phyloP scores from a whole-genome alignment of 2,329 filamentous ascomycete species.

The Hypomyces rosellus region DNA sequence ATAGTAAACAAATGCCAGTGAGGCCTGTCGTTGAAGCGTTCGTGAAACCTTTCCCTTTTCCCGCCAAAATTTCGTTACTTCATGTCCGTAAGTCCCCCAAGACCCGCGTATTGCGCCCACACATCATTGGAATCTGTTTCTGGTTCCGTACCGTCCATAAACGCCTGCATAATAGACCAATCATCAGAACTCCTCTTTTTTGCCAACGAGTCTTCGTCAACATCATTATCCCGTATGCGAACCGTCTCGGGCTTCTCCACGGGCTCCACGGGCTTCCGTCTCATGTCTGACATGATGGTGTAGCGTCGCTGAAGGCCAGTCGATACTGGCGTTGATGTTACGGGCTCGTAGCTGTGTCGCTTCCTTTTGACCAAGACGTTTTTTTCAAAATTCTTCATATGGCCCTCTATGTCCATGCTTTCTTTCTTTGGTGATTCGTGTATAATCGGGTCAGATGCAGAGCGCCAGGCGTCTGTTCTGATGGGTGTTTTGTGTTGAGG shows the following conservation, averaged over 20 bases:
- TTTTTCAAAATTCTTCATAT: conserved; percentile 19
- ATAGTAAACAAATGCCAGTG: neutral
- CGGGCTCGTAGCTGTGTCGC: conserved; percentile 8
- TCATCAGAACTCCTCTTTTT: conserved; percentile 25
- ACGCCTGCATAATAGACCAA: conserved; percentile 32
- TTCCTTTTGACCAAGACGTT: conserved; percentile 12
- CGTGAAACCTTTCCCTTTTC: neutral
- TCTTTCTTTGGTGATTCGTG: conserved; percentile 23
- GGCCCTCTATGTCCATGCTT: conserved; percentile 22
- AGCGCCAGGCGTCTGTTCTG: conserved; percentile 13
- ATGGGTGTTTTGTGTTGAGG: conserved; percentile 19
- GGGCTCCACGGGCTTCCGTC: conserved; percentile 16
- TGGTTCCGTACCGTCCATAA: conserved; percentile 23
- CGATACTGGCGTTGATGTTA: conserved; percentile 5
- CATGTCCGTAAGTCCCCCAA: conserved; percentile 39
- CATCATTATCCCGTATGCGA: conserved; percentile 15
- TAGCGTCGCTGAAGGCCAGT: conserved; percentile 18
- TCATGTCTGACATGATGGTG: conserved; percentile 18
- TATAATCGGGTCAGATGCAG: conserved; percentile 19
- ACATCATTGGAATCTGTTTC: conserved; percentile 19
- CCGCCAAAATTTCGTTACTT: conserved; percentile 17
- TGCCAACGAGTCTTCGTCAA: conserved; percentile 22
- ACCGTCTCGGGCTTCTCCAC: conserved; percentile 13
- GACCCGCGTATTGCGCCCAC: conserved; percentile 42
- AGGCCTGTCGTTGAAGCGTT: neutral